Evolutionary conservation across 2,329 filamentous ascomycete species (phyloP).

Genomic region (Dothistroma septosporum): DNA sequence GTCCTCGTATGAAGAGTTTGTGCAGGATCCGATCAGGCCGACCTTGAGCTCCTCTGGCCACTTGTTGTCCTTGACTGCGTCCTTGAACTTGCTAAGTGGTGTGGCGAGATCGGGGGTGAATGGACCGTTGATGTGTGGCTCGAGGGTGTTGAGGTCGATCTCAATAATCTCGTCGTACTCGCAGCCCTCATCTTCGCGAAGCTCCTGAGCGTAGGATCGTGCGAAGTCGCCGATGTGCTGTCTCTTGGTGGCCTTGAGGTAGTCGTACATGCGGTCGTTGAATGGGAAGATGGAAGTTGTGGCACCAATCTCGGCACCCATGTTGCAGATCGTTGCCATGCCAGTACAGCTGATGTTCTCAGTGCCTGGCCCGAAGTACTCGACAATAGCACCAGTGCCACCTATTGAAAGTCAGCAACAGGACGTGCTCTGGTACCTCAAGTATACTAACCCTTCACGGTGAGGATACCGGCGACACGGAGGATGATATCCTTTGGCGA

Average conservation of each 20-base stretch:
- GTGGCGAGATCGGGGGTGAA: constrained; percentile 98
- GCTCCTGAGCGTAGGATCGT: constrained; percentile 75
- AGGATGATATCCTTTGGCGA: constrained; percentile 95
- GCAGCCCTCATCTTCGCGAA: constrained; percentile 80
- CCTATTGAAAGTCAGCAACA: constrained; percentile 34
- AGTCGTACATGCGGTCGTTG: constrained; percentile 97
- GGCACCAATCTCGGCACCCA: constrained; percentile 66
- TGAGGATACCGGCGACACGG: constrained; percentile 93
- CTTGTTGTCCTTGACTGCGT: constrained; percentile 86
- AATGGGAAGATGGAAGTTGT: constrained; percentile 96
- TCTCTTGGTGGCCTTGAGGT: constrained; percentile 87
- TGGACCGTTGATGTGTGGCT: constrained; percentile 97
- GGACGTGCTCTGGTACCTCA: too few relatives aligned
- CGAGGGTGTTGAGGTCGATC: constrained; percentile 89
- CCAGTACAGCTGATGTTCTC: constrained; percentile 74
- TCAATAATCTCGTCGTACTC: constrained; percentile 96
- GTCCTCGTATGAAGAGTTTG: constrained; percentile 83
- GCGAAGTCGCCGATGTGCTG: constrained; percentile 86
- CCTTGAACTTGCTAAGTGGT: constrained; percentile 94
- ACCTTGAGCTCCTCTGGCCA: constrained; percentile 98
- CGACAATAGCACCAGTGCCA: constrained; percentile 68
- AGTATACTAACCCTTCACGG: constrained; percentile 65
- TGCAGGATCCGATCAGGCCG: constrained; percentile 96
- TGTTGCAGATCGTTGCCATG: constrained; percentile 68
- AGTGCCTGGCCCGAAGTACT: constrained; percentile 60